phyloP scores from a whole-genome alignment of 345 rosid species.

The Populus euphratica region DNA sequence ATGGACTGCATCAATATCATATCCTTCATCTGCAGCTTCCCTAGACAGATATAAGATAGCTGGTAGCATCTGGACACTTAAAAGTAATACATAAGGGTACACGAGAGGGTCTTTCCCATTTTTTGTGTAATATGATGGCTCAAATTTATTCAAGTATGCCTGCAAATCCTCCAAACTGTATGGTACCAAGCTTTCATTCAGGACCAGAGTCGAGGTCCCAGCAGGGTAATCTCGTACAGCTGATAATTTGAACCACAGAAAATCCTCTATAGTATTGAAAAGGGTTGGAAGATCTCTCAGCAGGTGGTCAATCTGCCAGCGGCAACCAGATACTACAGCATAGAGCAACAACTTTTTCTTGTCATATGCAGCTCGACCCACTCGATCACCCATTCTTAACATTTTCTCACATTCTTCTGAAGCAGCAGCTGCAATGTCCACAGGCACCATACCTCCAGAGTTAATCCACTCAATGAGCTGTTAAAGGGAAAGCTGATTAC shows the following conservation, averaged over 20 bases:
- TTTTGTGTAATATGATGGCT: slow-evolving; percentile 90
- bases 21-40: slow-evolving; percentile 78
- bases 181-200: slow-evolving; percentile 67
- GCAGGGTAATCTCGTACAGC: slow-evolving; percentile 57
- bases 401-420: slow-evolving; percentile 97
- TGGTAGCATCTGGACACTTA: slow-evolving; percentile 84
- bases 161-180: slow-evolving; percentile 92
- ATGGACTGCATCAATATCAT: slow-evolving; percentile 79
- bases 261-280: slow-evolving; percentile 91
- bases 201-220: slow-evolving; percentile 58
- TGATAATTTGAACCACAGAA: slow-evolving; percentile 89
- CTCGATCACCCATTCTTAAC: slow-evolving; percentile 86
- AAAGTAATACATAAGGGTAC: slow-evolving; percentile 83
- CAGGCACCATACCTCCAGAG: slow-evolving; percentile 73
- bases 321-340: slow-evolving; percentile 84
- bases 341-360: slow-evolving; percentile 90
- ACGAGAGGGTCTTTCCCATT: slow-evolving; percentile 96
- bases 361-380: slow-evolving; percentile 88
- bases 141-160: slow-evolving; percentile 88
- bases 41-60: slow-evolving; percentile 78
- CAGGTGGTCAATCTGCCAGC: slow-evolving; percentile 82
- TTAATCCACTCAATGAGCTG: slow-evolving; percentile 96
- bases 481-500: slow-evolving; percentile 28
- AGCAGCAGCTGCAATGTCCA: slow-evolving; percentile 74
- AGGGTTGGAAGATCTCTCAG: slow-evolving; percentile 81